phyloP scores from a whole-genome alignment of 495 filamentous ascomycete genomes.

The Beverwykella pulmonaria region DNA sequence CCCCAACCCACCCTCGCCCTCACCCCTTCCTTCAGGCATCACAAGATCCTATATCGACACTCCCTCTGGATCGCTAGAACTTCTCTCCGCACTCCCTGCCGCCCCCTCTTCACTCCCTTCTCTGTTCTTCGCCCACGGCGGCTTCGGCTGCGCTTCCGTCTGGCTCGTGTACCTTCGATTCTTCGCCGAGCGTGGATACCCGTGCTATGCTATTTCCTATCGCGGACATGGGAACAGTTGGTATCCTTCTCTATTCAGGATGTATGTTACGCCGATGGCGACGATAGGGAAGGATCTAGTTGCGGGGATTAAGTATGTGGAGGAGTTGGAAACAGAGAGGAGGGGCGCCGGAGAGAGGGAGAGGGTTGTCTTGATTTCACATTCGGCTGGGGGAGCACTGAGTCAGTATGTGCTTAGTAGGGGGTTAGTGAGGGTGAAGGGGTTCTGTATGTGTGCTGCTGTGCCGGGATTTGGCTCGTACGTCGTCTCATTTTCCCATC shows the following conservation, averaged over 20 bases:
- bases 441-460: conserved; percentile 47
- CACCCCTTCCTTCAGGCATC: conserved; percentile 42
- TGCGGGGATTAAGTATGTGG: conserved; percentile 44
- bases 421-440: conserved; percentile 46
- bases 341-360: conserved; percentile 27
- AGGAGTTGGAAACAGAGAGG: conserved; percentile 22
- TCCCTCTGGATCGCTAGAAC: conserved; percentile 48
- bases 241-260: conserved; percentile 49
- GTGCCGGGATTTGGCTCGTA: conserved; percentile 49
- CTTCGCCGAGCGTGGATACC: conserved; percentile 45
- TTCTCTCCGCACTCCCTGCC: conserved; percentile 40
- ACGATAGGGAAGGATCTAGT: conserved; percentile 51
- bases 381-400: conserved; percentile 53
- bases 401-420: conserved; percentile 51
- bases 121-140: conserved; percentile 52
- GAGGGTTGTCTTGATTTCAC: conserved; percentile 51
- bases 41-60: conserved; percentile 44
- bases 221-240: conserved; percentile 56
- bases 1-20: conserved; percentile 23
- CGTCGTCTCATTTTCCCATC: conserved; percentile 30
- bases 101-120: background rate
- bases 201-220: conserved; percentile 54
- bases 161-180: conserved; percentile 53
- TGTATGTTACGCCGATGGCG: conserved; percentile 45
- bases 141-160: conserved; percentile 51